Conservation (phyloP, 805 yeast genomes). For the Teunomyces aglyptinius region DNA sequence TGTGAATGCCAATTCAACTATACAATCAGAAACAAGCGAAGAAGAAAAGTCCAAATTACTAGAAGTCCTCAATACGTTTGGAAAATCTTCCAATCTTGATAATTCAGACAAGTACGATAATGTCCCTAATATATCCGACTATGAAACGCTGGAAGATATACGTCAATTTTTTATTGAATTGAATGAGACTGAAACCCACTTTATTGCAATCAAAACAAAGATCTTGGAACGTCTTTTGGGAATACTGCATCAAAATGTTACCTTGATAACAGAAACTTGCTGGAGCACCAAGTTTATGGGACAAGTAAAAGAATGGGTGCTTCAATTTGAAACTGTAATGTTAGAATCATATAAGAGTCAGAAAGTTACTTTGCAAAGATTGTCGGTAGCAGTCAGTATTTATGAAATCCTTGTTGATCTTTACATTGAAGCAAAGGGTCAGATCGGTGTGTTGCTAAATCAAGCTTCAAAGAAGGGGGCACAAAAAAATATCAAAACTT, state of each 20-base stretch:
- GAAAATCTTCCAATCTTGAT: slow-evolving; percentile 12
- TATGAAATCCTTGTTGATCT: slow-evolving; percentile 48
- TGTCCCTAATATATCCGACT: slow-evolving; percentile 6
- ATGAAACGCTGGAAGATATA: slow-evolving; percentile 10
- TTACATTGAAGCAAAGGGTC: slow-evolving; percentile 33
- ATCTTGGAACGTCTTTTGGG: slow-evolving; percentile 27
- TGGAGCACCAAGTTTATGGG: slow-evolving; percentile 40
- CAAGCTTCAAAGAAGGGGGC: slow-evolving; percentile 16
- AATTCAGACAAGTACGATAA: slow-evolving; percentile 1
- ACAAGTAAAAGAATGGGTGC: slow-evolving; percentile 34
- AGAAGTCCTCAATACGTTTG: slow-evolving; percentile 36
- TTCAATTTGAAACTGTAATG: slow-evolving; percentile 27
- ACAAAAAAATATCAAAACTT: slow-evolving; percentile 25
- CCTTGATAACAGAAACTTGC: slow-evolving; percentile 33
- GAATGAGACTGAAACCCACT: slow-evolving; percentile 12
- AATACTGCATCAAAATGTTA: slow-evolving; percentile 8
- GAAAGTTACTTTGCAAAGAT: not conserved
- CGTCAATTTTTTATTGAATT: slow-evolving; percentile 12
- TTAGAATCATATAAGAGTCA: slow-evolving; percentile 7
- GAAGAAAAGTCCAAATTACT: slow-evolving; percentile 32
- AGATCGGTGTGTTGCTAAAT: slow-evolving; percentile 17
- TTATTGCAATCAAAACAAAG: slow-evolving; percentile 20
- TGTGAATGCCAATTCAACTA: slow-evolving; percentile 7
- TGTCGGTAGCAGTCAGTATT: slow-evolving; percentile 34
- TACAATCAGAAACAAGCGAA: slow-evolving; percentile 13